Conservation (phyloP, 2,329 filamentous ascomycete species). For the Xylariaceae sp. region DNA sequence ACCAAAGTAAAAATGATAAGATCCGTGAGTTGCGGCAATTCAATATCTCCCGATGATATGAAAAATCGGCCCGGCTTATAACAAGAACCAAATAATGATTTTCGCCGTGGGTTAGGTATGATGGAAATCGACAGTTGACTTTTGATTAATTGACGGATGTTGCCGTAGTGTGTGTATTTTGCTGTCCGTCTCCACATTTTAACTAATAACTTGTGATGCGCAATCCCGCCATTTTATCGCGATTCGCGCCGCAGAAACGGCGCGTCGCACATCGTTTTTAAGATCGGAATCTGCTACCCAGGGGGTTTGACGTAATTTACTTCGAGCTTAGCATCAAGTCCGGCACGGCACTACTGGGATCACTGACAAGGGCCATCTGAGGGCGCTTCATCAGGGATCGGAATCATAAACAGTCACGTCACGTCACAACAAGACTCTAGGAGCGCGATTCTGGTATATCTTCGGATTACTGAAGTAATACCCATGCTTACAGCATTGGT, state of each 20-base stretch:
- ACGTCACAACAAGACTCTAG: neutral
- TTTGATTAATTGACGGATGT: neutral
- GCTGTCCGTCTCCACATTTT: neutral
- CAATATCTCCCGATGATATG: too few relatives aligned
- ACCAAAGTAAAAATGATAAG: too few relatives aligned
- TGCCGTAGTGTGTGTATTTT: neutral
- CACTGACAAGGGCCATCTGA: neutral
- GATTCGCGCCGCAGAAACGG: neutral
- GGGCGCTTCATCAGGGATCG: neutral
- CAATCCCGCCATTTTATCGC: neutral
- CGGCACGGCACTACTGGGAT: neutral
- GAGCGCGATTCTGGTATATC: constrained; percentile 7
- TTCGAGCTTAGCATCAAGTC: neutral
- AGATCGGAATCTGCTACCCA: neutral
- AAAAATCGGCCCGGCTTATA: too few relatives aligned
- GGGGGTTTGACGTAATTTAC: neutral
- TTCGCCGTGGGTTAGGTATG: too few relatives aligned
- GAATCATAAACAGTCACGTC: neutral
- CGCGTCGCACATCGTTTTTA: neutral
- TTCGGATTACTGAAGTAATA: constrained; percentile 24
- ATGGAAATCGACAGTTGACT: neutral
- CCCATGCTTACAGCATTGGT: constrained; percentile 24
- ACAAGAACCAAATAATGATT: too few relatives aligned
- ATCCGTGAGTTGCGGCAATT: too few relatives aligned
- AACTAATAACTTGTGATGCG: neutral